Evolutionary conservation across 2,329 filamentous ascomycete genomes (phyloP).

Genomic region (Tolypocladium album): DNA sequence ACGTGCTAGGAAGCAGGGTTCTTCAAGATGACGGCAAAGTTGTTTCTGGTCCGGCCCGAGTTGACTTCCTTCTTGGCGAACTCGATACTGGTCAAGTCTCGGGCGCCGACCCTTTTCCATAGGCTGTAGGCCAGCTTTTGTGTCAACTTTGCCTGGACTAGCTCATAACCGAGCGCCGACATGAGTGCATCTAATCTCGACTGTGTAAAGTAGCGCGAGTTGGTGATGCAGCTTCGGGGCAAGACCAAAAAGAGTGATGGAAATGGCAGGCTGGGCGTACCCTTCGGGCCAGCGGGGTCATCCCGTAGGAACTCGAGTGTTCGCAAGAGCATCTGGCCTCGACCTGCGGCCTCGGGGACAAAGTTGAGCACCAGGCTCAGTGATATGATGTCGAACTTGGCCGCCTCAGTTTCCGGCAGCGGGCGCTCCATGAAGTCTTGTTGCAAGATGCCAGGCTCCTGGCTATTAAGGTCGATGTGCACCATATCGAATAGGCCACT

Average conservation of each 20-base stretch:
- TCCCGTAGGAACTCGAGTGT: constrained; percentile 58
- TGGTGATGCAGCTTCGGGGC: constrained; percentile 76
- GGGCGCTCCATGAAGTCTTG: constrained; percentile 93
- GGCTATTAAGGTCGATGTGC: constrained; percentile 85
- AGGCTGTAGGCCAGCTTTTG: constrained; percentile 82
- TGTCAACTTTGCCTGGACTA: constrained; percentile 59
- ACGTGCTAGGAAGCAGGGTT: background rate
- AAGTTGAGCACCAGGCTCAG: constrained; percentile 91
- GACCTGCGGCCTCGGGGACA: constrained; percentile 62
- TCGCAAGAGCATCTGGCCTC: constrained; percentile 78
- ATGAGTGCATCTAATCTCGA: constrained; percentile 61
- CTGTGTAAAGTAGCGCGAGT: constrained; percentile 83
- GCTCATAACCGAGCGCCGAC: constrained; percentile 60
- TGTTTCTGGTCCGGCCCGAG: constrained; percentile 69
- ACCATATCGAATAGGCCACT: constrained; percentile 61
- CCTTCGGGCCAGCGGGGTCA: constrained; percentile 4
- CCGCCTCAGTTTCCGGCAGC: constrained; percentile 47
- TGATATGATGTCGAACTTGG: constrained; percentile 81
- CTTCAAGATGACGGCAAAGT: constrained; percentile 70
- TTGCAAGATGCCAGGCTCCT: constrained; percentile 67
- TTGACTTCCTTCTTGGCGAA: constrained; percentile 62
- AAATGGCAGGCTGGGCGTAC: constrained; percentile 27
- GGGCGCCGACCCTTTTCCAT: constrained; percentile 47
- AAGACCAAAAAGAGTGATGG: constrained; percentile 81
- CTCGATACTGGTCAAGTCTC: constrained; percentile 5